phyloP scores from a whole-genome alignment of 2,329 filamentous ascomycete genomes.

The Dendrostoma leiphaemia region DNA sequence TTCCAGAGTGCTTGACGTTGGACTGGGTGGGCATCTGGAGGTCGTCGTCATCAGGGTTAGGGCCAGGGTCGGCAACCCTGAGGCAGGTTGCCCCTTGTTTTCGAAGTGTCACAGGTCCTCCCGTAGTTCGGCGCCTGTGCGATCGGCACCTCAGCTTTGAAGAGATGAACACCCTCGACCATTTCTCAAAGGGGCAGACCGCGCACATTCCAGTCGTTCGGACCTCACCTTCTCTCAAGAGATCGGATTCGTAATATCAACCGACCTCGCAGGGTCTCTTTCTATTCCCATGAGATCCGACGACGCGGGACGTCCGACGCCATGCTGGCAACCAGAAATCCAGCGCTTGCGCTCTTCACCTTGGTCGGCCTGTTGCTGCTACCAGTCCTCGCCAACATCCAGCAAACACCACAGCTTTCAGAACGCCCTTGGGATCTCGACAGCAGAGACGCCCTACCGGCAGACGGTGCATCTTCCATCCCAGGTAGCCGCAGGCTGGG shows the following conservation, averaged over 20 bases:
- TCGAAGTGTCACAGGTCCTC: too few species aligned
- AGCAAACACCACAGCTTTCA: background rate
- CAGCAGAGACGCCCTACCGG: background rate
- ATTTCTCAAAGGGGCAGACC: background rate
- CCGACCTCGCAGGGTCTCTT: too few species aligned
- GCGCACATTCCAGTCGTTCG: background rate
- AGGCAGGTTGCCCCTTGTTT: too few species aligned
- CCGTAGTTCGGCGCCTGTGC: background rate
- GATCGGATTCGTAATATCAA: too few species aligned
- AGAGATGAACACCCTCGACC: too few species aligned
- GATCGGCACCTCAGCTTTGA: too few species aligned
- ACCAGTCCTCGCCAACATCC: background rate
- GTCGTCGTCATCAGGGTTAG: background rate
- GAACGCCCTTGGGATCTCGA: background rate
- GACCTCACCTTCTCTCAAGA: too few species aligned
- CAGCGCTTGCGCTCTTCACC: background rate
- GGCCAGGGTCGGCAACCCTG: background rate
- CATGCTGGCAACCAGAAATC: background rate
- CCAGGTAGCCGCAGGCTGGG: background rate
- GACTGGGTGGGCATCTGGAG: too few species aligned
- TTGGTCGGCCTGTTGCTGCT: conserved; percentile 6
- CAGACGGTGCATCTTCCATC: background rate
- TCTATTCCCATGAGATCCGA: too few species aligned
- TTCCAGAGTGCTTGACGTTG: too few species aligned
- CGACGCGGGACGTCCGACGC: background rate